Base-by-base conservation (phyloP, 1,139 yeast species). In the Wickerhamomyces sp. region DNA sequence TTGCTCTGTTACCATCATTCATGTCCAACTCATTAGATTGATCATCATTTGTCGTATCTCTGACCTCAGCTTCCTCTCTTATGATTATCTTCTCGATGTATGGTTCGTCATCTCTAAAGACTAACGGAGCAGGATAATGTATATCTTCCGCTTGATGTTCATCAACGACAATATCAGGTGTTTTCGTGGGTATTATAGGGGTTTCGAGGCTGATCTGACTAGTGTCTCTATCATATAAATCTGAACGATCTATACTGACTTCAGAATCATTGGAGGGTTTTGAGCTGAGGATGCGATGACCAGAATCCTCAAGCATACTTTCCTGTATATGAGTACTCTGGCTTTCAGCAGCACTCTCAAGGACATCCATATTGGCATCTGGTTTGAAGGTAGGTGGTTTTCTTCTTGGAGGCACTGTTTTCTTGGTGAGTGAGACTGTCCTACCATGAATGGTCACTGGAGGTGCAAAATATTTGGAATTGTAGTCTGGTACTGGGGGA, bases 401-500 rank as follows among this genome's bases (percentile, higher is more conserved):
- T n/a, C 58, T 52, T 41, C 54, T 53, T 31, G 55, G 53, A 1
- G 47, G 52, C 3, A 50, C 41, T 6, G 43, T 48, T 27, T 42
- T 49, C 27, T 45, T 45, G 5, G 49, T 47, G 46, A 55, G 27
- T 2, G 60, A 55, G 10, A 58, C 58, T 0, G 45, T 27, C 39
- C 59, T 39, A 3, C 61, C 60, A 23, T 58, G 54, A 18, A 57
- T 51, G 13, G 59, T 58, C 10, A 55, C 55, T 10, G 59, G 59
- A 4, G 60, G 61, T 0, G 57, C 59, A 40, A 49, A 40, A 1
- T 48, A 40, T 23, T 40, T 45, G 4, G 56, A 42, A 39, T 56
- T 56, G 41, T 53, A 57, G 34, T 57, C 60, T 2, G 60, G 60
- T 2, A 57, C 57, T 2, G 60, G 60, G 4, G 61, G 61, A 2